A percentile compares a stretch with the other conserved stretches of the same genome.
phyloP scores from a whole-genome alignment of 2,329 filamentous ascomycete species.

The Albifimbria verrucaria region DNA sequence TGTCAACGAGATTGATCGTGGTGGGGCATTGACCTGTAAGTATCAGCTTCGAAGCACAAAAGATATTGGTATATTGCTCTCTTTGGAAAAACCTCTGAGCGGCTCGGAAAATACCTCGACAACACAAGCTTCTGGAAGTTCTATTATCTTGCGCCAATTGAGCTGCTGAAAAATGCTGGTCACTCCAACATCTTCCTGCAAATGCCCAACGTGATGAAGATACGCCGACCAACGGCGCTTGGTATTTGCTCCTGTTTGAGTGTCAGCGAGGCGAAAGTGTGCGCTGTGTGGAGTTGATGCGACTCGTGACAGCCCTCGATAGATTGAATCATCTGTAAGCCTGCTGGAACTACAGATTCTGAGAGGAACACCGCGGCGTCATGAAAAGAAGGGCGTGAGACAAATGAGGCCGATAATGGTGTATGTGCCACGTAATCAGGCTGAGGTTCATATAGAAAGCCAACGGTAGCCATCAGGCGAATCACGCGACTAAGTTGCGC shows the following conservation, averaged over 20 bases:
- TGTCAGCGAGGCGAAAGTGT: neutral
- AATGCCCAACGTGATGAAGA: neutral
- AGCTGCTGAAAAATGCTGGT: neutral
- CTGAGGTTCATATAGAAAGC: slow-evolving; percentile 7
- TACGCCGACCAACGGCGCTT: neutral
- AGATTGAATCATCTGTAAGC: too few species aligned
- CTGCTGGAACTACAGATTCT: neutral
- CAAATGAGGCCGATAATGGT: slow-evolving; percentile 1
- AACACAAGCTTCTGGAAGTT: too few species aligned
- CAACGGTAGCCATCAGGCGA: slow-evolving; percentile 4
- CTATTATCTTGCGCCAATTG: neutral
- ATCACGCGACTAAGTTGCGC: slow-evolving; percentile 31
- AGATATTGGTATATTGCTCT: too few species aligned
- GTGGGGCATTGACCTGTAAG: neutral
- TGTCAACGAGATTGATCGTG: neutral
- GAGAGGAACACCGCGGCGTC: neutral
- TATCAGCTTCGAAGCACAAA: too few species aligned
- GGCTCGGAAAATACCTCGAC: too few species aligned
- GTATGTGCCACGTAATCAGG: slow-evolving; percentile 6
- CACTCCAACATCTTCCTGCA: neutral
- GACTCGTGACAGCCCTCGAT: neutral
- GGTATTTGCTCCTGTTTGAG: neutral
- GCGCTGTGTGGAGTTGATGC: neutral
- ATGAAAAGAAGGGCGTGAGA: neutral
- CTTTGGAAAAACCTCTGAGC: too few species aligned